Evolutionary conservation across 306 rosid genomes (phyloP).

Genomic region (Dalbergia cochinchinensis): DNA sequence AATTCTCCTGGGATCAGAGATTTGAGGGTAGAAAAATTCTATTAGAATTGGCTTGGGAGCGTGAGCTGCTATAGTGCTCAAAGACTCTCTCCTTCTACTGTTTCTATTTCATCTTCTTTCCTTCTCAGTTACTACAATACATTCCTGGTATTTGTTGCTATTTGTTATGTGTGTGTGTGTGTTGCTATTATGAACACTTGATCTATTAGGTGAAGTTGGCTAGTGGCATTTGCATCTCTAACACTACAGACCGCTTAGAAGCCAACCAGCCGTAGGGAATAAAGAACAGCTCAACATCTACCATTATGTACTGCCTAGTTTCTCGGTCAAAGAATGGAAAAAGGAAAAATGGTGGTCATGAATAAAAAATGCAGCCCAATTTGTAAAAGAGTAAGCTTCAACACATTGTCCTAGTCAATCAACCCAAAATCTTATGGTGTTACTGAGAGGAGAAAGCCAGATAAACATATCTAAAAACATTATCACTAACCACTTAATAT

Average conservation of each 20-base stretch:
- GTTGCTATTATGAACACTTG: too few species aligned
- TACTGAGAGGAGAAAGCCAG: slow-evolving; percentile 15
- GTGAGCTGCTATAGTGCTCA: too few species aligned
- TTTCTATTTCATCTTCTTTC: too few species aligned
- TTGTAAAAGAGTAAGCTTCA: slow-evolving; percentile 8
- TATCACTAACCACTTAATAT: slow-evolving; percentile 6
- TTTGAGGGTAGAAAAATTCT: too few species aligned
- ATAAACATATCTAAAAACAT: slow-evolving; percentile 26
- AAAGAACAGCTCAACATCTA: slow-evolving; percentile 17
- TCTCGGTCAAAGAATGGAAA: slow-evolving; percentile 2
- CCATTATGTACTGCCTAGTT: not conserved
- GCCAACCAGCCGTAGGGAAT: slow-evolving; percentile 11
- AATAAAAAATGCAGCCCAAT: slow-evolving; percentile 5
- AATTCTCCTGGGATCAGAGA: too few species aligned
- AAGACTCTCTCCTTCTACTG: too few species aligned
- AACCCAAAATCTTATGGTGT: not conserved
- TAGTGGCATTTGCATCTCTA: slow-evolving; percentile 36
- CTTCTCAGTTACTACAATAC: too few species aligned
- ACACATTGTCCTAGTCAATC: slow-evolving; percentile 19
- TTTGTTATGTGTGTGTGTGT: too few species aligned
- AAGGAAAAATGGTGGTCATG: not conserved
- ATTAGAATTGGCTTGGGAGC: too few species aligned
- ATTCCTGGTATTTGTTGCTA: too few species aligned
- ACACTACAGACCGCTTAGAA: slow-evolving; percentile 6
- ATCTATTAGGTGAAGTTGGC: slow-evolving; percentile 11